Conservation (phyloP, 192 early-diverging fungal genomes). For the Coemansia sp. region DNA sequence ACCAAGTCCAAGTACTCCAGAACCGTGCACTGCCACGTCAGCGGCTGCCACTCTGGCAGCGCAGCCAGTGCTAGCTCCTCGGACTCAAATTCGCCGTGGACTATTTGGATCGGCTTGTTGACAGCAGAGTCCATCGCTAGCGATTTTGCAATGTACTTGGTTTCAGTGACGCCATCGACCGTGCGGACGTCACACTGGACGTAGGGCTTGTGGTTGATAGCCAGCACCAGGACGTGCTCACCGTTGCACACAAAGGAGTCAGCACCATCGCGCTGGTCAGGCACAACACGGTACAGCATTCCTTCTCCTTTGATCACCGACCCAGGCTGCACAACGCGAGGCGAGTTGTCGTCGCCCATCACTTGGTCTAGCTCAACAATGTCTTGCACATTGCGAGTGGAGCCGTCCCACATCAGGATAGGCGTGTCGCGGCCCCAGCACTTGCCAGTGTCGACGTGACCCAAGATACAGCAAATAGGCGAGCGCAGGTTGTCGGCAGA, state of each 20-base stretch:
- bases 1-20: slow-evolving; percentile 44
- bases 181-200: slow-evolving; percentile 7
- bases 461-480: slow-evolving; percentile 97
- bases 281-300: slow-evolving; percentile 55
- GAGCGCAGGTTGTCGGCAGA: slow-evolving; percentile 91
- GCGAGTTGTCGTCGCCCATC: slow-evolving; percentile 59
- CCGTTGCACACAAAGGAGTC: slow-evolving; percentile 60
- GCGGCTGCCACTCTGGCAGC: slow-evolving; percentile 25
- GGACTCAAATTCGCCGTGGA: slow-evolving; percentile 27
- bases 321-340: slow-evolving; percentile 49
- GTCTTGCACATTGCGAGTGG: slow-evolving; percentile 48
- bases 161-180: neutral
- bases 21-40: slow-evolving; percentile 49
- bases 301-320: slow-evolving; percentile 51
- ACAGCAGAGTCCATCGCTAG: slow-evolving; percentile 16
- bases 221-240: slow-evolving; percentile 59
- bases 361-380: slow-evolving; percentile 44
- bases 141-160: slow-evolving; percentile 19
- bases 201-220: slow-evolving; percentile 21
- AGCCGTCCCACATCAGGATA: slow-evolving; percentile 57
- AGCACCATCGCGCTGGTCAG: slow-evolving; percentile 22
- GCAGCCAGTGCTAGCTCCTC: slow-evolving; percentile 34
- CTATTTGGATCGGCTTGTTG: slow-evolving; percentile 12
- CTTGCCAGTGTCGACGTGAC: slow-evolving; percentile 96
- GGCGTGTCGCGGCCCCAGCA: slow-evolving; percentile 57